phyloP scores from a whole-genome alignment of 2,329 filamentous ascomycete species.

The Phaeosphaeriaceae sp. region DNA sequence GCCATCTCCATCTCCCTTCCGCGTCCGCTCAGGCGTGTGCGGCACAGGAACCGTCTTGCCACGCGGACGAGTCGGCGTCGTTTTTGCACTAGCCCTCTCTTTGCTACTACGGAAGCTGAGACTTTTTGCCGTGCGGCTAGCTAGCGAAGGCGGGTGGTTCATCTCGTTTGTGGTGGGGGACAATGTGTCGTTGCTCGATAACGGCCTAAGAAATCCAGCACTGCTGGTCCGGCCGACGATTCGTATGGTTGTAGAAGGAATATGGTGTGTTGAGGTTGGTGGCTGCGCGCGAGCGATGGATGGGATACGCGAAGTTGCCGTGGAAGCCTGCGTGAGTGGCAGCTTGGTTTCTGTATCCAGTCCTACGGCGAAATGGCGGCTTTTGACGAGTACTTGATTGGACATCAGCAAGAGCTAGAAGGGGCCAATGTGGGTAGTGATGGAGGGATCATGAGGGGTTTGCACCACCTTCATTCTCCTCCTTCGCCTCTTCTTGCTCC shows the following conservation, averaged over 20 bases:
- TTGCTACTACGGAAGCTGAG: constrained; percentile 14
- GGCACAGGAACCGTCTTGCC: constrained; percentile 25
- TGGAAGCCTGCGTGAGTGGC: not conserved
- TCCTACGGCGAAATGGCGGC: constrained; percentile 27
- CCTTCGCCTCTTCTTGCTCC: constrained; percentile 35
- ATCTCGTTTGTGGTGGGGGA: constrained; percentile 1
- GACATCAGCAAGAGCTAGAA: constrained; percentile 32
- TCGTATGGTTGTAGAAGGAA: not conserved
- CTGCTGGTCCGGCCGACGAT: not conserved
- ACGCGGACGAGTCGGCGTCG: constrained; percentile 23
- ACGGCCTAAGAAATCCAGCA: not conserved
- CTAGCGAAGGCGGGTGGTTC: not conserved
- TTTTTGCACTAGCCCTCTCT: constrained; percentile 14
- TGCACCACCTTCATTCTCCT: constrained; percentile 45
- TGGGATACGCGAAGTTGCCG: not conserved
- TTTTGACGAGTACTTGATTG: constrained; percentile 23
- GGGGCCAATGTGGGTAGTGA: constrained; percentile 18
- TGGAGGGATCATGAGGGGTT: constrained; percentile 38
- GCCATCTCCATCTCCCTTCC: constrained; percentile 7
- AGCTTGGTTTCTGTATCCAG: constrained; percentile 7
- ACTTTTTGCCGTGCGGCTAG: constrained; percentile 14
- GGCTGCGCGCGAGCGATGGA: not conserved
- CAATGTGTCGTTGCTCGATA: not conserved
- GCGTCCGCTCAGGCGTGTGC: constrained; percentile 1
- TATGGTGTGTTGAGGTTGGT: too few species aligned